Percentiles rank a stretch among this genome's conserved stretches.
phyloP scores from a whole-genome alignment of 257 asterid species.

The Fraxinus pennsylvanica region DNA sequence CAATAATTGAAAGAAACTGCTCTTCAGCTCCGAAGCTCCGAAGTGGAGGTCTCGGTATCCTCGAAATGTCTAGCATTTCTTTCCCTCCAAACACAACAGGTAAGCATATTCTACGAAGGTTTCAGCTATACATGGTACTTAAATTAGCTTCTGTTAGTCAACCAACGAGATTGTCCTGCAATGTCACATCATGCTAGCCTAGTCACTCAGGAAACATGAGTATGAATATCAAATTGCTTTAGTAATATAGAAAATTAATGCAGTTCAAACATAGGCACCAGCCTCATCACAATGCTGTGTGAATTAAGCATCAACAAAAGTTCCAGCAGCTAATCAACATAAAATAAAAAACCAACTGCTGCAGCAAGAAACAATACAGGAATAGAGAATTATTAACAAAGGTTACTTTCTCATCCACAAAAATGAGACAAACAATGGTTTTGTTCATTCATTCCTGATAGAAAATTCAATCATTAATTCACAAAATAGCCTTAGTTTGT shows the following conservation, averaged over 20 bases:
- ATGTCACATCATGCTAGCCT: slow-evolving; percentile 1
- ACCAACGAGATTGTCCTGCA: not conserved
- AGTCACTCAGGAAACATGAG: slow-evolving; percentile 8
- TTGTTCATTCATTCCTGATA: not conserved
- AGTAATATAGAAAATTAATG: slow-evolving; percentile 1
- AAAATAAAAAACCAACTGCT: not conserved
- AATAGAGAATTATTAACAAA: not conserved
- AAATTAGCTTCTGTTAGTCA: not conserved
- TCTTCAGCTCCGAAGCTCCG: too few species aligned
- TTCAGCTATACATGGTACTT: slow-evolving; percentile 7
- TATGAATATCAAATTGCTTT: not conserved
- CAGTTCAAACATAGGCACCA: not conserved
- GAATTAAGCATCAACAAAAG: slow-evolving; percentile 17
- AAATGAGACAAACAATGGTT: not conserved
- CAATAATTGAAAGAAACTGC: too few species aligned
- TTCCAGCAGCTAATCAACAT: slow-evolving; percentile 8
- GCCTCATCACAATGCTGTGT: not conserved
- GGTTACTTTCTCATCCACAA: slow-evolving; percentile 10
- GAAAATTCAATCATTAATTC: slow-evolving; percentile 11
- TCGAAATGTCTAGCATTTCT: too few species aligned
- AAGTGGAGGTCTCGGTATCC: too few species aligned
- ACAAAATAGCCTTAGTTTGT: slow-evolving; percentile 2
- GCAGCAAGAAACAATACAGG: slow-evolving; percentile 6
- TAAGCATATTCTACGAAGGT: slow-evolving; percentile 3
- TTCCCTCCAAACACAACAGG: not conserved